Evolutionary conservation across 306 rosid genomes (phyloP).

Genomic region (Echinosophora koreensis): DNA sequence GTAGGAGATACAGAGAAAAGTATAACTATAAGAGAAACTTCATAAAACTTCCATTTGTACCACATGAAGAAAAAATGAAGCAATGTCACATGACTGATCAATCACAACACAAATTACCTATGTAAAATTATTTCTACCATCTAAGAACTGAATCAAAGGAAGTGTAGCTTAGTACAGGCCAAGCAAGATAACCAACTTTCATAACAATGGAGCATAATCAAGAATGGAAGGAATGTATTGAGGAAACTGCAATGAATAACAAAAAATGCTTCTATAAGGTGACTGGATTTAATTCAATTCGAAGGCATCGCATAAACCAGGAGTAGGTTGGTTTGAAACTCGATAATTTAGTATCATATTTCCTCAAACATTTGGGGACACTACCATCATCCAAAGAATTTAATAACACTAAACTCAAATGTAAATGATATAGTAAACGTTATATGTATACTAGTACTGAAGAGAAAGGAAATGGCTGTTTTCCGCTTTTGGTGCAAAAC

Average conservation of each 20-base stretch:
- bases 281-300: background rate
- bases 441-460: no score
- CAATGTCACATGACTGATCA: background rate
- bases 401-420: no score
- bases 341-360: background rate
- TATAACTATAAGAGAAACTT: background rate
- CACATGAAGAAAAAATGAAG: conserved; percentile 3
- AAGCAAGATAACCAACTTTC: conserved; percentile 22
- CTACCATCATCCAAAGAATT: background rate
- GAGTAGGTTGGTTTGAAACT: background rate
- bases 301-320: background rate
- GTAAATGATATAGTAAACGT: no score
- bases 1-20: background rate
- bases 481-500: no score
- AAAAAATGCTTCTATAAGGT: background rate
- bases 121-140: background rate
- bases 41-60: background rate
- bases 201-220: background rate
- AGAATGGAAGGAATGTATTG: background rate
- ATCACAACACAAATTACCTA: background rate
- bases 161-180: conserved; percentile 1
- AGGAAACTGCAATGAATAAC: background rate
- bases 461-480: no score
- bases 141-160: conserved; percentile 4
- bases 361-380: background rate